Evolutionary conservation across 345 rosid genomes (phyloP), one percentile per base, ranked within the genome.

Genomic region (Psidium friedrichsthalianum): DNA sequence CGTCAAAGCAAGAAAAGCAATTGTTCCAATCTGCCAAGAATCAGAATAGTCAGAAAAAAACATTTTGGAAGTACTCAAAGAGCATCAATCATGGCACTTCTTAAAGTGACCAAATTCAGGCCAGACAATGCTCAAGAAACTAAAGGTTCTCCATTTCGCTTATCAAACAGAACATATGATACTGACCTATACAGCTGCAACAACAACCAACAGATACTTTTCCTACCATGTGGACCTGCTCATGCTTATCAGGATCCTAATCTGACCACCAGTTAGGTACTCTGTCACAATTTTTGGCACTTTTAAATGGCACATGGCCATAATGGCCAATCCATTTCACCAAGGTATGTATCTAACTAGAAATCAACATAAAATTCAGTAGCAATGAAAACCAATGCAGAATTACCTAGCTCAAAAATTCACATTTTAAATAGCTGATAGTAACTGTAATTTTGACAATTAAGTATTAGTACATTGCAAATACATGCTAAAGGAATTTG

Each of bases 1-100:
- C 36, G 36, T 36, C 36, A 36, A 36, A 36, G 36, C 36, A 36
- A 36, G 36, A 36, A 36, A 36, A 36, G 36, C 36, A 36, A 36
- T 36, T 36, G 36, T 36, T 36, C 36, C 36, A 36, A 36, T 36
- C 36, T 36, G 36, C 36, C 36, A 36, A 3, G 36, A 36, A 36
- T 36, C 36, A 36, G 36, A 36, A 36, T 36, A 36, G 36, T 36
- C 36, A 36, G 36, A 36, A 97, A 90, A 13, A 82, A 51, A 25
- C 83, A 49, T 81, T 25, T 27, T 49, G 55, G 40, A 51, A 27
- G 55, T 52, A 25, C 55, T 44, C 57, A 15, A 21, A 82, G 83
- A 82, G 32, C 58, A 29, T 51, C 44, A 16, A 64, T 8, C 32
- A 64, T 64, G 78, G 78, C 78, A 64, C 78, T 64, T 64, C 44